Evolutionary conservation across 2,329 filamentous ascomycete species (phyloP).

Genomic region (Graphilbum fragrans): DNA sequence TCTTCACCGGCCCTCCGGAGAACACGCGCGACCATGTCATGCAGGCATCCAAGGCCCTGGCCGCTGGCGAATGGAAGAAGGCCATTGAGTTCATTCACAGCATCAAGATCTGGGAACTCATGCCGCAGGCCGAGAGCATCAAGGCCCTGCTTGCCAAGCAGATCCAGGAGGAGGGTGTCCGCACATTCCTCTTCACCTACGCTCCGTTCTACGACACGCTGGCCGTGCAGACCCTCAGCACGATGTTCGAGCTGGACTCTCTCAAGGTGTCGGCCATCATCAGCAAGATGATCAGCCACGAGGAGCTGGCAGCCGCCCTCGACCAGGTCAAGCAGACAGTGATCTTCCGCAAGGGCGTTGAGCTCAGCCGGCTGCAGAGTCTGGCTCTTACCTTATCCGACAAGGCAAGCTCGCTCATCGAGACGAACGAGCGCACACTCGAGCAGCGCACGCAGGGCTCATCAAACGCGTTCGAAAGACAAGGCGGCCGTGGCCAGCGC

Average conservation of each 20-base stretch:
- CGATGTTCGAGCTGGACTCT: slow-evolving; percentile 89
- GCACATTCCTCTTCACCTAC: slow-evolving; percentile 98
- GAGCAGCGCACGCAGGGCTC: slow-evolving; percentile 96
- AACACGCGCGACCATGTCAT: slow-evolving; percentile 99
- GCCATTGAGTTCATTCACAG: slow-evolving; percentile 84
- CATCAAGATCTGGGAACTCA: slow-evolving; percentile 99
- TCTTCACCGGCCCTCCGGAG: slow-evolving; percentile 96
- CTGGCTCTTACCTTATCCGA: slow-evolving; percentile 87
- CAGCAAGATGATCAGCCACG: slow-evolving; percentile 99
- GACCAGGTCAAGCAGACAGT: slow-evolving; percentile 96
- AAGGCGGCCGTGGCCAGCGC: slow-evolving; percentile 65
- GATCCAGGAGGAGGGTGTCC: slow-evolving; percentile 95
- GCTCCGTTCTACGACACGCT: slow-evolving; percentile 98
- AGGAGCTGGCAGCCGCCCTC: slow-evolving; percentile 88
- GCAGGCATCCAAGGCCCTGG: slow-evolving; percentile 95
- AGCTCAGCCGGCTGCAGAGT: slow-evolving; percentile 90
- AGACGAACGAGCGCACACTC: slow-evolving; percentile 92
- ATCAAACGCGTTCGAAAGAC: slow-evolving; percentile 86
- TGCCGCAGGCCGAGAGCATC: slow-evolving; percentile 85
- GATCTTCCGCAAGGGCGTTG: slow-evolving; percentile 98
- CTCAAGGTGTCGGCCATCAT: slow-evolving; percentile 91
- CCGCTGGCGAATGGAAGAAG: slow-evolving; percentile 98
- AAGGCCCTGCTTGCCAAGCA: slow-evolving; percentile 96
- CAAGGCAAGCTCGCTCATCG: slow-evolving; percentile 91
- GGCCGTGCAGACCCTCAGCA: slow-evolving; percentile 68